Base-by-base conservation (phyloP, 139 green algal species). In the Penium margaritaceum region DNA sequence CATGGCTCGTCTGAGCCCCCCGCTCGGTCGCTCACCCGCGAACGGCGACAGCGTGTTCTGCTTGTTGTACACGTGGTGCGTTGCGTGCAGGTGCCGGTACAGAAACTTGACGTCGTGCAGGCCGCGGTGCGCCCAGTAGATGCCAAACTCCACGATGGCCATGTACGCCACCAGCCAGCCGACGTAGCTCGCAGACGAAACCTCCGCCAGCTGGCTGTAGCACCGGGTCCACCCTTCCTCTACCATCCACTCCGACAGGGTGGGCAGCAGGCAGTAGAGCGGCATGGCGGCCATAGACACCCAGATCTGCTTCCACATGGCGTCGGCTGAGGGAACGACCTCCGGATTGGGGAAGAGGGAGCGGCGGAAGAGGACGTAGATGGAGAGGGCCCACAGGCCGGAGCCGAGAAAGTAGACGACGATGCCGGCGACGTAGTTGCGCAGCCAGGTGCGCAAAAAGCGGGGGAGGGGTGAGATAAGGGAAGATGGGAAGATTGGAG, bases 31-130 rank as follows among this genome's bases (percentile, higher is more conserved):
- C n/a, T 36, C 60, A 82, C 75, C 75, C 5, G 92, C 92, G 83
- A 97, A 97, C 29, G 92, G 92, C 21, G 86, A 94, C 55, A 97
- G 83, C 24, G 89, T 95, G 85, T 97, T 84, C 82, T 96, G 90
- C 87, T 97, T 97, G 88, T 97, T 97, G 89, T 97, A 97, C 66
- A 93, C 95, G 81, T 97, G 92, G 82, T 97, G 92, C 30, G 85
- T 90, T 58, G 80, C 58, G 79, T 96, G 91, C 41, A 96, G 84
- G 33, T 60, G 72, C 65, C 78, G 86, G 85, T 85, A 95, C 0
- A 74, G 79, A 7, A 70, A 65, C 51, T 85, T 89, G 70, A 91
- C 80, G 24, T 92, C 86, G 69, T 97, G 92, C 46, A 97, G 86
- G 19, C 79, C 51, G 7, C 92, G 83, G 86, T 97, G 92, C 87